phyloP scores from a whole-genome alignment of 1,284 basidiomycete genomes.

The Agroathelia rolfsii region DNA sequence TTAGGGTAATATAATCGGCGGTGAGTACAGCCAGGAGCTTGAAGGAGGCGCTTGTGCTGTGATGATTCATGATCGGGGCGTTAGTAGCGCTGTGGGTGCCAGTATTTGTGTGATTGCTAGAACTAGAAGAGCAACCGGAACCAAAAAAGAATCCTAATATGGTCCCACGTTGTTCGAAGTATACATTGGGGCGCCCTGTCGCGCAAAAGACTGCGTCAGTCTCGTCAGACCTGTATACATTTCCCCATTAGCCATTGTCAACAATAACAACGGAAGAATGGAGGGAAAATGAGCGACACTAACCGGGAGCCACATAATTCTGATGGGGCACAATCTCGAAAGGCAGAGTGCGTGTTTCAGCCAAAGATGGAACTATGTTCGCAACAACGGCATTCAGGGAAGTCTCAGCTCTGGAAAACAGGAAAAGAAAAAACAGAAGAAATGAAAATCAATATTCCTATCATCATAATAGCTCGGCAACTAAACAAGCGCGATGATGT shows the following conservation, averaged over 20 bases:
- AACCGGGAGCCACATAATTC: conserved; percentile 74
- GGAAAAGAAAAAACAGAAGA: conserved; percentile 14
- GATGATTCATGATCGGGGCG: too few species aligned
- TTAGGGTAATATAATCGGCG: too few species aligned
- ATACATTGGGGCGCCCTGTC: conserved; percentile 72
- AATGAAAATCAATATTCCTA: conserved; percentile 14
- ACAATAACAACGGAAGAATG: conserved; percentile 3
- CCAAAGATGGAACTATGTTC: conserved; percentile 49
- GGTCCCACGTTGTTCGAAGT: conserved; percentile 24
- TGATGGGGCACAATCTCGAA: conserved; percentile 70
- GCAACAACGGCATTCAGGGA: conserved; percentile 36
- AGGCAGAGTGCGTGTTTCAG: conserved; percentile 54
- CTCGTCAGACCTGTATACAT: conserved; percentile 22
- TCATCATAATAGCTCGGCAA: conserved; percentile 11
- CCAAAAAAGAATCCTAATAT: too few species aligned
- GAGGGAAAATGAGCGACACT: conserved; percentile 35
- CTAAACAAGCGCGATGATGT: conserved; percentile 8
- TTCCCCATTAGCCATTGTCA: neutral
- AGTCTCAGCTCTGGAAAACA: conserved; percentile 39
- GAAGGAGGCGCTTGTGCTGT: too few species aligned
- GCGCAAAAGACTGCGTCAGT: conserved; percentile 57
- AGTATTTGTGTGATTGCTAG: too few species aligned
- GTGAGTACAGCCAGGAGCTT: too few species aligned
- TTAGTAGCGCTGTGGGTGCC: too few species aligned
- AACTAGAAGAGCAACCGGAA: too few species aligned